Evolutionary conservation across 2,329 filamentous ascomycete species (phyloP).

Genomic region (Aureobasidium musti): DNA sequence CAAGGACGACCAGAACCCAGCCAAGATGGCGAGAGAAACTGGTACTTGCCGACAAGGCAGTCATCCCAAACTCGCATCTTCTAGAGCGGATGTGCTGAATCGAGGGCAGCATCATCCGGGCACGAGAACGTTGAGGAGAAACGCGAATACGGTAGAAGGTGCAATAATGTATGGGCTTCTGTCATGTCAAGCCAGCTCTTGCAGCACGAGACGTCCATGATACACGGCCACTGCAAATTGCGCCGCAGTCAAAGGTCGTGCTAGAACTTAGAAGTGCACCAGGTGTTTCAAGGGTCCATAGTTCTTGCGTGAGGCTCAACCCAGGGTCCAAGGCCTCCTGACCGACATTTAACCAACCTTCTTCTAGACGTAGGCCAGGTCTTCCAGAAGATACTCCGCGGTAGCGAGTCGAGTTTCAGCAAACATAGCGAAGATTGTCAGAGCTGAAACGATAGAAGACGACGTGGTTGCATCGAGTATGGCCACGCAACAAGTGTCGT

Average conservation of each 20-base stretch:
- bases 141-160: neutral
- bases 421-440: neutral
- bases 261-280: neutral
- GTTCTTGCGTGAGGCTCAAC: neutral
- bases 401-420: neutral
- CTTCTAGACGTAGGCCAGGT: too few species aligned
- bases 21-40: too few species aligned
- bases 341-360: slow-evolving; percentile 14
- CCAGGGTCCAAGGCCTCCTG: slow-evolving; percentile 5
- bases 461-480: neutral
- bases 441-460: slow-evolving; percentile 7
- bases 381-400: neutral
- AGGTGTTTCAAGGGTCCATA: neutral
- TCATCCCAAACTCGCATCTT: too few species aligned
- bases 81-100: neutral
- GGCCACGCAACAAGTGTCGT: neutral
- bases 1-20: neutral
- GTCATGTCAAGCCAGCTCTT: neutral
- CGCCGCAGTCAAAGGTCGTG: neutral
- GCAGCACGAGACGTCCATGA: too few species aligned
- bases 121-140: neutral
- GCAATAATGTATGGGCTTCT: neutral
- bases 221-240: neutral
- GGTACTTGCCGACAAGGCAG: too few species aligned
- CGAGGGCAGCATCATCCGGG: neutral